A percentile compares a stretch with the other conserved stretches of the same genome.
phyloP scores from a whole-genome alignment of 2,329 filamentous ascomycete genomes.

The Fusarium torulosum region DNA sequence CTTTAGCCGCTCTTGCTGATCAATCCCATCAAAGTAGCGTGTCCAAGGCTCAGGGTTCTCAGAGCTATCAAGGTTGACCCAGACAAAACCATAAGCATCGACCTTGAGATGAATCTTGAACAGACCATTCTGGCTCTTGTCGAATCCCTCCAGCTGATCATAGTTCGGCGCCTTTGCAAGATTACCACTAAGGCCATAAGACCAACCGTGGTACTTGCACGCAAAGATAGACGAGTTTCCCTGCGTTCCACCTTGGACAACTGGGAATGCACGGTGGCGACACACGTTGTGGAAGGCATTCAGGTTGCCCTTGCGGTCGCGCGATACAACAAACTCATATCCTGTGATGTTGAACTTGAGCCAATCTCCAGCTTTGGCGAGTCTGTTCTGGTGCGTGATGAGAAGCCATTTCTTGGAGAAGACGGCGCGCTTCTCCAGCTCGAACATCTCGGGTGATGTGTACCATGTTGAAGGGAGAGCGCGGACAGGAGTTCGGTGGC shows the following conservation, averaged over 20 bases:
- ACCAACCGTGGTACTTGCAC: constrained; percentile 73
- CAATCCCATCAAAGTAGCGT: constrained; percentile 62
- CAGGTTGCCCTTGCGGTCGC: constrained; percentile 57
- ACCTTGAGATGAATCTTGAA: constrained; percentile 66
- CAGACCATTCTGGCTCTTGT: constrained; percentile 66
- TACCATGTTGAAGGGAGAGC: constrained; percentile 66
- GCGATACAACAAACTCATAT: constrained; percentile 64
- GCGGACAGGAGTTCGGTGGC: constrained; percentile 32
- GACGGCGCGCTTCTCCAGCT: constrained; percentile 67
- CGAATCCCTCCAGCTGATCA: constrained; percentile 66
- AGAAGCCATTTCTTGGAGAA: constrained; percentile 69
- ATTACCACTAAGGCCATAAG: constrained; percentile 68
- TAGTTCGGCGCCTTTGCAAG: constrained; percentile 69
- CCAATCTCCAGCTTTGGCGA: constrained; percentile 67
- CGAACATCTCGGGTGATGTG: constrained; percentile 63
- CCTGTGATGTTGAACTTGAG: constrained; percentile 66
- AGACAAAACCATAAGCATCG: constrained; percentile 67
- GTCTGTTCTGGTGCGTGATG: constrained; percentile 63
- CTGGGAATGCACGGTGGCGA: constrained; percentile 69
- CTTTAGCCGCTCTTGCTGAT: constrained; percentile 54
- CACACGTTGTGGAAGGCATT: constrained; percentile 74
- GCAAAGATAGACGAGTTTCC: constrained; percentile 66
- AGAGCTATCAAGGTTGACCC: constrained; percentile 66
- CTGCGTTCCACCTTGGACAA: constrained; percentile 58
- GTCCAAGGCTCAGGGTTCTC: constrained; percentile 63